A percentile compares a stretch with the other conserved stretches of the same genome.
Evolutionary conservation across 2,329 filamentous ascomycete genomes (phyloP).

Genomic region (Fusarium robinianum): DNA sequence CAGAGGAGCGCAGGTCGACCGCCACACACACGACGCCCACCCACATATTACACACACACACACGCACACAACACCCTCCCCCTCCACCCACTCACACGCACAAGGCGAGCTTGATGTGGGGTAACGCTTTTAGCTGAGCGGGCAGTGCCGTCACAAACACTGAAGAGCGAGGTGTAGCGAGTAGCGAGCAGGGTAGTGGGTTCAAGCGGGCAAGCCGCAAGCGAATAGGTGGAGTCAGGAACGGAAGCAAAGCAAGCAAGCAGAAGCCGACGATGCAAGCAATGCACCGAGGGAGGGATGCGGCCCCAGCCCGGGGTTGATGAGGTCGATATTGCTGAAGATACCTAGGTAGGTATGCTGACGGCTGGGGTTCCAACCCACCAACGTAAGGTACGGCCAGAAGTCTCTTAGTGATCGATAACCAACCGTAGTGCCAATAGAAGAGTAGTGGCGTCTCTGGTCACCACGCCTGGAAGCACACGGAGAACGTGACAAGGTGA

Average conservation of each 20-base stretch:
- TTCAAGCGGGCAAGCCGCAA: conserved; percentile 16
- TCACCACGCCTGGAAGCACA: conserved; percentile 19
- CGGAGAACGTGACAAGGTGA: conserved; percentile 20
- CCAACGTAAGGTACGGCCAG: too few relatives aligned
- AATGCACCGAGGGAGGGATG: conserved; percentile 20
- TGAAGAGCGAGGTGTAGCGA: conserved; percentile 28
- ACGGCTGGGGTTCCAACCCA: too few relatives aligned
- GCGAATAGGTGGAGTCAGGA: conserved; percentile 19
- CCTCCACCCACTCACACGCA: conserved; percentile 31
- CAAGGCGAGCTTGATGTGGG: conserved; percentile 36
- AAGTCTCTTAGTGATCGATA: conserved; percentile 18
- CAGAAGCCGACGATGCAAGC: conserved; percentile 33
- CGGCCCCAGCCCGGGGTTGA: too few relatives aligned
- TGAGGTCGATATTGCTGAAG: conserved; percentile 5
- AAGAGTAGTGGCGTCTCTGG: conserved; percentile 25
- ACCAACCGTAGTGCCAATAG: conserved; percentile 15
- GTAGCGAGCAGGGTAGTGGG: conserved; percentile 19
- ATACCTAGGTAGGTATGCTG: conserved; percentile 1
- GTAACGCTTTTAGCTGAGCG: conserved; percentile 36
- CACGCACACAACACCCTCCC: conserved; percentile 17
- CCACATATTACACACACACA: conserved; percentile 26
- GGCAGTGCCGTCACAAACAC: conserved; percentile 38
- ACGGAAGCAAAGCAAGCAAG: conserved; percentile 30
- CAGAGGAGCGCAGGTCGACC: conserved; percentile 31
- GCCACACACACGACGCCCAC: conserved; percentile 35